Percentiles rank a stretch among this genome's conserved stretches.
Evolutionary conservation across 495 filamentous ascomycete genomes (phyloP).

Genomic region (Pyrenopolyporus hunteri): DNA sequence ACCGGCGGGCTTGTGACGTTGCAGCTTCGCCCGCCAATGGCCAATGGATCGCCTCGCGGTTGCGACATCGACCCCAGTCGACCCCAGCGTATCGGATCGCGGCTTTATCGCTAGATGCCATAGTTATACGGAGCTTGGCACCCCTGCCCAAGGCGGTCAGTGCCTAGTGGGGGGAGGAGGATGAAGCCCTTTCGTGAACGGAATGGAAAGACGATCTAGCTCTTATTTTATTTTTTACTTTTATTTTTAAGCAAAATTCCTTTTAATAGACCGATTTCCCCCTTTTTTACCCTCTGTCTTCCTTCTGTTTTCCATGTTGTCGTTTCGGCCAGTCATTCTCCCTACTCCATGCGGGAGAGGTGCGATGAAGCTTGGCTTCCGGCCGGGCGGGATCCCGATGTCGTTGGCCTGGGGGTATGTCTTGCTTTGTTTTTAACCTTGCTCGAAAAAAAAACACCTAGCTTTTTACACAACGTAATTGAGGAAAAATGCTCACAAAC

Average conservation of each 20-base stretch:
- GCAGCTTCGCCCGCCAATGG: constrained; percentile 34
- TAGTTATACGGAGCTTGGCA: constrained; percentile 32
- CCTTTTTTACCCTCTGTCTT: background rate
- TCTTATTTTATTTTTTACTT: constrained; percentile 4
- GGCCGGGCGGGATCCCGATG: constrained; percentile 36
- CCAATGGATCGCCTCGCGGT: constrained; percentile 34
- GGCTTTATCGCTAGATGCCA: constrained; percentile 31
- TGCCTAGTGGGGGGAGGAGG: constrained; percentile 32
- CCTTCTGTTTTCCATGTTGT: constrained; percentile 31
- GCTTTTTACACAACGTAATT: background rate
- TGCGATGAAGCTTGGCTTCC: constrained; percentile 36
- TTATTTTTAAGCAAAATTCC: constrained; percentile 10
- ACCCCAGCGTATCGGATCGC: constrained; percentile 37
- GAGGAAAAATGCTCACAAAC: constrained; percentile 7
- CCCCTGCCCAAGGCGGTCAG: constrained; percentile 33
- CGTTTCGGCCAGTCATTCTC: constrained; percentile 28
- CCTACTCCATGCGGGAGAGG: constrained; percentile 37
- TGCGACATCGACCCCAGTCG: constrained; percentile 26
- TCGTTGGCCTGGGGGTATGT: constrained; percentile 36
- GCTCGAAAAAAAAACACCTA: too few relatives aligned
- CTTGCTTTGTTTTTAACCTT: background rate
- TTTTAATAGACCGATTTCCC: constrained; percentile 17
- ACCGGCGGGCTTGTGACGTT: constrained; percentile 32
- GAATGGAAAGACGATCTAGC: constrained; percentile 9
- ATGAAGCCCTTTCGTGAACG: constrained; percentile 7